Conservation (phyloP, 106 monocot species). For the Dendrobium catenatum region DNA sequence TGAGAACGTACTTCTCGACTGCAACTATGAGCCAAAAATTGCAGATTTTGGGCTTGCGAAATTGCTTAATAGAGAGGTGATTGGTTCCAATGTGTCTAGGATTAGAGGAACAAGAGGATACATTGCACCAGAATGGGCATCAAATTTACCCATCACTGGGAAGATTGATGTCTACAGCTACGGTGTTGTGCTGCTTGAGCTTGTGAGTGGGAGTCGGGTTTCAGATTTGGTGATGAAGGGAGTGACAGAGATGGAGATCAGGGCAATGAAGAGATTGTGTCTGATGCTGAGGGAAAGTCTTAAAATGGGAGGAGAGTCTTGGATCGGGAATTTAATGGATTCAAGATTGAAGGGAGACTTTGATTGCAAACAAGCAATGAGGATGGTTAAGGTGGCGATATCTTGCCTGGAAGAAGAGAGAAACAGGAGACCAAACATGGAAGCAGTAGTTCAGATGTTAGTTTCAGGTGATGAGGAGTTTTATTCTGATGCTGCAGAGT, state of each 20-base stretch:
- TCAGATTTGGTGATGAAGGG: constrained; percentile 2
- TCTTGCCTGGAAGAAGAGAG: constrained; percentile 30
- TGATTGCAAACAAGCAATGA: constrained; percentile 10
- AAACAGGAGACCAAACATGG: constrained; percentile 29
- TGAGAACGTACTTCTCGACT: constrained; percentile 48
- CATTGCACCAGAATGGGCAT: constrained; percentile 33
- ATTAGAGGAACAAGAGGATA: constrained; percentile 35
- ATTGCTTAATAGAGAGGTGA: constrained; percentile 10
- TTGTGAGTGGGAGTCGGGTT: constrained; percentile 29
- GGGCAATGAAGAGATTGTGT: not conserved
- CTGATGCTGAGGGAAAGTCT: constrained; percentile 2
- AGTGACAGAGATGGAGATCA: constrained; percentile 4
- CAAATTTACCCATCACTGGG: constrained; percentile 31
- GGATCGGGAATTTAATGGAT: constrained; percentile 9
- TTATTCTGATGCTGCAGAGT: not conserved
- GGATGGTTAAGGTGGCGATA: constrained; percentile 18
- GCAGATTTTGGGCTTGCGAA: constrained; percentile 22
- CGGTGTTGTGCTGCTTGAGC: constrained; percentile 41
- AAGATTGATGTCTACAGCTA: constrained; percentile 51
- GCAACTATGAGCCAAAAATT: constrained; percentile 30
- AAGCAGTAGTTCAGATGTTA: constrained; percentile 13
- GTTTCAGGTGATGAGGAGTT: constrained; percentile 1
- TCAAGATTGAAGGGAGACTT: constrained; percentile 19
- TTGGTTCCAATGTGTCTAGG: not conserved
- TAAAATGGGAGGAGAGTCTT: constrained; percentile 5